Evolutionary conservation across 306 rosid genomes (phyloP).

Genomic region (Vicia faba): DNA sequence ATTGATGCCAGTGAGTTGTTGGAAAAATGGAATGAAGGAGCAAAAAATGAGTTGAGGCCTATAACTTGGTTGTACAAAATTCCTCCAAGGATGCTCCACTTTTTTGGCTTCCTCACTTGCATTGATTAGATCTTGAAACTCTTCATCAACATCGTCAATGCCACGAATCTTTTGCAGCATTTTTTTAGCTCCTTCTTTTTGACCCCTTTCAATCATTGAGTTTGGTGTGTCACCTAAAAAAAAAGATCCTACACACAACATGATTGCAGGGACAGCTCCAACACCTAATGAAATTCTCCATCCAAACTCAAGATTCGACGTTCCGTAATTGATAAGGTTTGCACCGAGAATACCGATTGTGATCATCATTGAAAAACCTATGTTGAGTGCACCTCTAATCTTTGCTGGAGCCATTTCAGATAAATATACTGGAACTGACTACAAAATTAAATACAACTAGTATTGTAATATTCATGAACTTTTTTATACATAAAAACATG

Average conservation of each 20-base stretch:
- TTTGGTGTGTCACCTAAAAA: conserved; percentile 3
- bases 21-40: neutral
- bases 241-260: conserved; percentile 10
- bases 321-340: conserved; percentile 5
- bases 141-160: neutral
- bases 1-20: neutral
- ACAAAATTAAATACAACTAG: neutral
- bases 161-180: neutral
- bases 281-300: conserved; percentile 2
- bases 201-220: neutral
- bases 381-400: conserved; percentile 1
- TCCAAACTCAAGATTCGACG: neutral
- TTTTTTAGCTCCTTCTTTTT: conserved; percentile 1
- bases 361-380: neutral
- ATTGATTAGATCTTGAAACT: neutral
- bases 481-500: neutral
- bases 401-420: conserved; percentile 32
- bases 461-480: neutral
- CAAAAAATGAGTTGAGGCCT: neutral
- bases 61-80: no score
- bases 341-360: conserved; percentile 20
- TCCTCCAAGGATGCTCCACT: neutral
- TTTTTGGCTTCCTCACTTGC: neutral
- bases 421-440: conserved; percentile 32
- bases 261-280: neutral